These are phyloP conservation scores for Cyclostephanos invisitatus DNA, from an alignment of 108 stramenopile species.

Conservation along the genomic window DNA sequence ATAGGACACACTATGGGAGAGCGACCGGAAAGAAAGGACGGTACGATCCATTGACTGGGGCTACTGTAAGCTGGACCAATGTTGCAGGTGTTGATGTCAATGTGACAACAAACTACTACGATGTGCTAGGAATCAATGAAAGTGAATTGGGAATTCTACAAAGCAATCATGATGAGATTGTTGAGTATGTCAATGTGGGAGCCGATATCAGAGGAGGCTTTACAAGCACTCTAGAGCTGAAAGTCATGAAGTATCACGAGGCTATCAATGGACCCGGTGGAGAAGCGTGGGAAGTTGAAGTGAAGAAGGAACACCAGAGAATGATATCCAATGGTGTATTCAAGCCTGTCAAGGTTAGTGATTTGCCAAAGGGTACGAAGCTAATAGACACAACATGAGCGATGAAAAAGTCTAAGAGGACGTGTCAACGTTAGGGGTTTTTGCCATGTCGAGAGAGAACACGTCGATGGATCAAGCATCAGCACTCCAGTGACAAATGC, in stretches of 20 bases:
- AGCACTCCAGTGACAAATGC: constrained; percentile 43
- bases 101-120: not conserved
- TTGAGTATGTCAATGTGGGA: constrained; percentile 36
- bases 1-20: not conserved
- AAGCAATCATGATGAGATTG: not conserved
- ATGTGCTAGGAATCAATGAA: constrained; percentile 2
- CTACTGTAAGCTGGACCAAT: not conserved
- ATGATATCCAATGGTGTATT: constrained; percentile 34
- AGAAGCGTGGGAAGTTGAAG: constrained; percentile 39
- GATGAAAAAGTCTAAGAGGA: constrained; percentile 42
- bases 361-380: constrained; percentile 44
- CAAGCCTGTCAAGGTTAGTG: constrained; percentile 2
- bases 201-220: constrained; percentile 49
- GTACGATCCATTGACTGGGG: not conserved
- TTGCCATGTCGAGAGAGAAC: constrained; percentile 27
- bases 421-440: constrained; percentile 42
- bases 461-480: constrained; percentile 30
- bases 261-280: constrained; percentile 37
- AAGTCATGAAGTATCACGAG: constrained; percentile 49
- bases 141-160: not conserved
- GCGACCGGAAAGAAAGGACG: not conserved
- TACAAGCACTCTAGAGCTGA: constrained; percentile 36
- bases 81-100: not conserved
- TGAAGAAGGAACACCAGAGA: constrained; percentile 45
- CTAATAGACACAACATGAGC: constrained; percentile 44